A percentile compares a stretch with the other conserved stretches of the same genome.
phyloP scores from a whole-genome alignment of 768 basidiomycete genomes.

The Mycena rebaudengoi region DNA sequence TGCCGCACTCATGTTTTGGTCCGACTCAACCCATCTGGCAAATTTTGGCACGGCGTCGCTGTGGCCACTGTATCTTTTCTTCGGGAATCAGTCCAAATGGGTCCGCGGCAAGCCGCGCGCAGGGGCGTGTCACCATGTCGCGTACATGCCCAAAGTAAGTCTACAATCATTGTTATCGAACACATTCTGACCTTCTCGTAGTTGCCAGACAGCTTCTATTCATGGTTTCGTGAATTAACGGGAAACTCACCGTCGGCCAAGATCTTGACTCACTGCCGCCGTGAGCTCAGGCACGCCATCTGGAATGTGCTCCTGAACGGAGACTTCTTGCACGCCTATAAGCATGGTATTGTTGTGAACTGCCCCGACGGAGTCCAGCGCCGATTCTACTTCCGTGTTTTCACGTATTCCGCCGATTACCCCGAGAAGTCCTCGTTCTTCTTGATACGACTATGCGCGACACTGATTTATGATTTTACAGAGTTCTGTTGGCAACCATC shows the following conservation, averaged over 20 bases:
- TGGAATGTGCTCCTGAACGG: conserved; percentile 35
- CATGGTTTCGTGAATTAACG: too few species aligned
- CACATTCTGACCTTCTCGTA: too few species aligned
- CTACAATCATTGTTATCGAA: too few species aligned
- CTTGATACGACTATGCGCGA: neutral
- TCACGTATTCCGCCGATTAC: conserved; percentile 43
- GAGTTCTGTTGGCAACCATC: conserved; percentile 36
- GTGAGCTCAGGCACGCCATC: conserved; percentile 36
- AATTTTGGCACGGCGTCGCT: too few species aligned
- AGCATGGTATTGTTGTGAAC: conserved; percentile 31
- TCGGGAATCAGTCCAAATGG: too few species aligned
- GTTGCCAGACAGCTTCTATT: too few species aligned
- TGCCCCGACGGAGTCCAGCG: conserved; percentile 32
- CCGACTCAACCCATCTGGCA: too few species aligned
- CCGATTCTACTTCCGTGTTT: conserved; percentile 35
- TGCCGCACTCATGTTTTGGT: too few species aligned
- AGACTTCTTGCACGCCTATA: conserved; percentile 35
- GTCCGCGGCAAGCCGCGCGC: too few species aligned
- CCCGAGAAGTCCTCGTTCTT: conserved; percentile 38
- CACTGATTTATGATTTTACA: conserved; percentile 5
- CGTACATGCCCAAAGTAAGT: too few species aligned
- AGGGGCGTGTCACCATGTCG: too few species aligned
- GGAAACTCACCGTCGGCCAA: neutral
- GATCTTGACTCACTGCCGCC: conserved; percentile 29
- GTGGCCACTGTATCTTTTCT: too few species aligned